Conservation (phyloP, 2,329 filamentous ascomycete genomes). For the Cordyceps tenuipes region DNA sequence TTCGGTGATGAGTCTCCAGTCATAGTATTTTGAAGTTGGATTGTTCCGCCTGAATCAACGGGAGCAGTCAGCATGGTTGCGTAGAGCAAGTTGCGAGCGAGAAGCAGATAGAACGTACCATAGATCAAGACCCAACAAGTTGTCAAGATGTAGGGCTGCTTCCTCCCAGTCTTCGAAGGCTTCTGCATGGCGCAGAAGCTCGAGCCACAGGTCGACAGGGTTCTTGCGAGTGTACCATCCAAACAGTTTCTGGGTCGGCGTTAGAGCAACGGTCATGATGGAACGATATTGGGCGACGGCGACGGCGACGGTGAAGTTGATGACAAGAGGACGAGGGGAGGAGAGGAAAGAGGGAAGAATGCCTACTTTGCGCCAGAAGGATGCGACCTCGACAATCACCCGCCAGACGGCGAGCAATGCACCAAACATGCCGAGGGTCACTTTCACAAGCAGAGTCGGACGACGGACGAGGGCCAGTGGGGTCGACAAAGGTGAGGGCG, state of each 20-base stretch:
- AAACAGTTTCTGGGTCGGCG: constrained; percentile 50
- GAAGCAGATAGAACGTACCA: constrained; percentile 46
- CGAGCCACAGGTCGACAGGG: constrained; percentile 55
- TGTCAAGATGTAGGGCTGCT: constrained; percentile 75
- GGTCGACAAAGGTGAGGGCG: background rate
- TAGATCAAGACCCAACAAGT: constrained; percentile 67
- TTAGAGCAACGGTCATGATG: constrained; percentile 17
- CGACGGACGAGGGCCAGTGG: background rate
- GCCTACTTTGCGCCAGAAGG: constrained; percentile 55
- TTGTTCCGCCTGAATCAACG: constrained; percentile 64
- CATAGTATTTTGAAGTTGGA: constrained; percentile 71
- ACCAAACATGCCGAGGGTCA: constrained; percentile 31
- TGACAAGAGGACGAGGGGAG: background rate
- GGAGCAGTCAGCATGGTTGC: constrained; percentile 5
- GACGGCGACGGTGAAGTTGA: constrained; percentile 16
- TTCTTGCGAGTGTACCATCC: constrained; percentile 60
- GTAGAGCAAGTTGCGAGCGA: background rate
- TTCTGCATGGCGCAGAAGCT: constrained; percentile 56
- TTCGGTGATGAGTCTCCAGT: constrained; percentile 75
- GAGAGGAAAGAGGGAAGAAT: constrained; percentile 6
- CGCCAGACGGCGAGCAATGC: constrained; percentile 43
- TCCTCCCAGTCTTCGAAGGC: constrained; percentile 81
- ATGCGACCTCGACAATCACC: constrained; percentile 52
- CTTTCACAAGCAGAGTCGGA: constrained; percentile 24
- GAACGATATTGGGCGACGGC: no score